Percentiles rank a stretch among this genome's conserved stretches.
Conservation (phyloP, 2,329 filamentous ascomycete genomes). For the Colletotrichum spaethianum region DNA sequence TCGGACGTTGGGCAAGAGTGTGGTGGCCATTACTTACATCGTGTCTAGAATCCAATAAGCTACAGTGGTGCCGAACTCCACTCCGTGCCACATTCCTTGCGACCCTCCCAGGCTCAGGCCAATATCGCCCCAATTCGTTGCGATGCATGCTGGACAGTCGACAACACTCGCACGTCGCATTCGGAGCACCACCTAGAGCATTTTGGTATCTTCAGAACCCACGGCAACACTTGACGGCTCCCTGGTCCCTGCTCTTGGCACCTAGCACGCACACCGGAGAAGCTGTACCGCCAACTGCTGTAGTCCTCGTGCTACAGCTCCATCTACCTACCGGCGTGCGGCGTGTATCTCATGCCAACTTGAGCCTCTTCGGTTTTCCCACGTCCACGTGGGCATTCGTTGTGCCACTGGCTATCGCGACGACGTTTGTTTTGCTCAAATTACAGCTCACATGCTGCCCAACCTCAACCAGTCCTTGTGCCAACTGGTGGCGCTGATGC, state of each 20-base stretch:
- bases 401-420: slow-evolving; percentile 15
- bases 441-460: not conserved
- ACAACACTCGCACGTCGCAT: not conserved
- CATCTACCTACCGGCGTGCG: slow-evolving; percentile 4
- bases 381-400: slow-evolving; percentile 23
- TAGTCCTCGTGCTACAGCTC: slow-evolving; percentile 4
- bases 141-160: not conserved
- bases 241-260: slow-evolving; percentile 6
- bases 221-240: slow-evolving; percentile 3
- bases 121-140: slow-evolving; percentile 14
- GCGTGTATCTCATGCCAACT: not conserved
- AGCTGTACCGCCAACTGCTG: slow-evolving; percentile 13
- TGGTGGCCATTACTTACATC: not conserved
- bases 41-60: not conserved
- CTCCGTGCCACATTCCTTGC: not conserved
- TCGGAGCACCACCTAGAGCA: not conserved
- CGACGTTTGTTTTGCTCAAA: not conserved
- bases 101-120: slow-evolving; percentile 9
- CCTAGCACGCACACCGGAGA: not conserved
- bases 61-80: not conserved
- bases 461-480: slow-evolving; percentile 9
- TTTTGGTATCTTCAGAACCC: not conserved
- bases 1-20: not conserved
- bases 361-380: slow-evolving; percentile 19
- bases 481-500: slow-evolving; percentile 6